These are phyloP conservation scores for Ilex aquifolium DNA, from an alignment of 257 asterid genomes.

Conservation along the genomic window DNA sequence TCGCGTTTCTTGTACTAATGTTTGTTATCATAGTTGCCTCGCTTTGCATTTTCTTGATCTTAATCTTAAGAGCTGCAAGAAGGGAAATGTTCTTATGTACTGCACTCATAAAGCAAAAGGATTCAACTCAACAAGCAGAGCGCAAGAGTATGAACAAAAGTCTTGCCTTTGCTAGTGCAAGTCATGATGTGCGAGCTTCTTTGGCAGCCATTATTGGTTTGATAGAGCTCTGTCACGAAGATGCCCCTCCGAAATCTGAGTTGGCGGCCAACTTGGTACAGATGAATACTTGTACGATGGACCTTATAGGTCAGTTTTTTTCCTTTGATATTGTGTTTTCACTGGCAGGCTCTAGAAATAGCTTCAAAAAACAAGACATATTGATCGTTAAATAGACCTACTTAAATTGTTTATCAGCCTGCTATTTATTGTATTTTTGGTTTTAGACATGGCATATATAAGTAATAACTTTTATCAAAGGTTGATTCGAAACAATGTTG, in stretches of 20 bases:
- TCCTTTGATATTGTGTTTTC: too few relatives aligned
- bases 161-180: constrained; percentile 29
- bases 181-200: constrained; percentile 38
- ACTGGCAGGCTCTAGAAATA: too few relatives aligned
- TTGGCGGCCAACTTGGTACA: constrained; percentile 10
- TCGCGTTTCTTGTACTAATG: constrained; percentile 12
- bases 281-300: neutral
- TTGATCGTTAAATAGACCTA: too few relatives aligned
- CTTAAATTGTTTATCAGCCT: too few relatives aligned
- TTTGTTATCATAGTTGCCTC: constrained; percentile 11
- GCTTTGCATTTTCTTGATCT: constrained; percentile 13
- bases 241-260: constrained; percentile 5
- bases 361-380: too few relatives aligned
- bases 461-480: too few relatives aligned
- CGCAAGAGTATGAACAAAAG: constrained; percentile 39
- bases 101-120: constrained; percentile 29
- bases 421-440: too few relatives aligned
- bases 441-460: too few relatives aligned
- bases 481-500: too few relatives aligned
- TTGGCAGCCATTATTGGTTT: constrained; percentile 24
- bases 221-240: too few relatives aligned
- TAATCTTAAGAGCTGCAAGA: constrained; percentile 11
- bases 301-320: too few relatives aligned
- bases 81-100: constrained; percentile 20
- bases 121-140: constrained; percentile 35